Percentiles rank a stretch among this genome's conserved stretches.
Evolutionary conservation across 2,329 filamentous ascomycete genomes (phyloP).

Genomic region (Colletotrichum sp.): DNA sequence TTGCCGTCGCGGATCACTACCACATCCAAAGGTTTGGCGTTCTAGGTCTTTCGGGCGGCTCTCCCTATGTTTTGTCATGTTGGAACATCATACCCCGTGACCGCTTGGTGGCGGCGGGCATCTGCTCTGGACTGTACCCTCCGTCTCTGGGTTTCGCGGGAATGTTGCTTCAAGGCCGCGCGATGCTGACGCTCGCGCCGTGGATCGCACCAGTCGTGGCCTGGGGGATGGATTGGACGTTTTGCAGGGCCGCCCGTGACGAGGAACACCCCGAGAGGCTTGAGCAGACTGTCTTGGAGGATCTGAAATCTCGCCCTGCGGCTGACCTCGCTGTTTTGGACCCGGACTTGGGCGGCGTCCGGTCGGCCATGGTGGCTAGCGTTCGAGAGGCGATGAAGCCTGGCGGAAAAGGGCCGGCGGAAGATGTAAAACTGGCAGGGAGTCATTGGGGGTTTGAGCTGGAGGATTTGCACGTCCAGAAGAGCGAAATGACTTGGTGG

Average conservation of each 20-base stretch:
- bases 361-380: conserved; percentile 24
- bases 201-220: conserved; percentile 23
- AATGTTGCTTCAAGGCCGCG: conserved; percentile 26
- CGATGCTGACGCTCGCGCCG: conserved; percentile 23
- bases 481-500: conserved; percentile 30
- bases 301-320: neutral
- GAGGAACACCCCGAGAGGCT: conserved; percentile 5
- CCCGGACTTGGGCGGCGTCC: conserved; percentile 30
- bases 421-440: conserved; percentile 32
- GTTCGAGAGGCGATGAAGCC: conserved; percentile 29
- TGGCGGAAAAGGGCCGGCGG: conserved; percentile 26
- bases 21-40: conserved; percentile 32
- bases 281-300: neutral
- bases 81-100: conserved; percentile 30
- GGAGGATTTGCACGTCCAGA: conserved; percentile 29
- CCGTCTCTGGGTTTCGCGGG: conserved; percentile 37
- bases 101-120: conserved; percentile 37
- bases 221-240: conserved; percentile 28
- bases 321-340: conserved; percentile 2
- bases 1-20: conserved; percentile 29
- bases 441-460: conserved; percentile 33
- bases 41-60: conserved; percentile 39
- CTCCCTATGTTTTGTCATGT: conserved; percentile 40
- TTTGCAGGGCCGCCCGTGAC: conserved; percentile 18
- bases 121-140: conserved; percentile 38